phyloP scores from a whole-genome alignment of 148 eudicot genomes.

The Heliamphora exappendiculata region DNA sequence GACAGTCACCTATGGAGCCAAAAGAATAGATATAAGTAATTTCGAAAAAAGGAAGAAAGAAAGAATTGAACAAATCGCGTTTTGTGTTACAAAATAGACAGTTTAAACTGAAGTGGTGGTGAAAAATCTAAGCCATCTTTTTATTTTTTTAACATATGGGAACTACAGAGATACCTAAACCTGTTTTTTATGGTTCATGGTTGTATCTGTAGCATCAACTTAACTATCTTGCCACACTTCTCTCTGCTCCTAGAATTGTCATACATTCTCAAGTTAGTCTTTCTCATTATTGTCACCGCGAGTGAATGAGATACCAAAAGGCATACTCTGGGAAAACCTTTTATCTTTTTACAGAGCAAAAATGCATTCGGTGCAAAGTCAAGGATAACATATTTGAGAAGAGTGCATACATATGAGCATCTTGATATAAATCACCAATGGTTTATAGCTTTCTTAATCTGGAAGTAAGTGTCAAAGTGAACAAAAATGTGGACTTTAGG shows the following conservation, averaged over 20 bases:
- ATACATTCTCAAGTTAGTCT: neutral
- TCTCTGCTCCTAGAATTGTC: neutral
- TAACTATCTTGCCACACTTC: too few species aligned
- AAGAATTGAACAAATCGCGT: neutral
- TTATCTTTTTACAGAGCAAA: neutral
- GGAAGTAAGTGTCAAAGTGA: neutral
- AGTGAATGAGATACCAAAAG: neutral
- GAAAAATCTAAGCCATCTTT: neutral
- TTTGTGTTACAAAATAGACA: too few species aligned
- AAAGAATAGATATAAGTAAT: neutral
- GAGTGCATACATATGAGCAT: neutral
- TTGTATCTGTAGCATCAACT: neutral
- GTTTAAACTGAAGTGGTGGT: neutral
- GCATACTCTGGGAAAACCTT: neutral
- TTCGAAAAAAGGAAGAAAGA: neutral
- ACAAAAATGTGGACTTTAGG: neutral
- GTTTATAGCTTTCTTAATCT: neutral
- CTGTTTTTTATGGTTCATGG: neutral
- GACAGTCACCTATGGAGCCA: neutral
- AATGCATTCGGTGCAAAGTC: neutral
- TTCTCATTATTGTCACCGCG: neutral
- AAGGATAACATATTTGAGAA: neutral
- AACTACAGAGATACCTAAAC: neutral
- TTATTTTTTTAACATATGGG: neutral
- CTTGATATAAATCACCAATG: neutral